Evolutionary conservation across 1,139 yeast genomes (phyloP), one percentile per base, ranked within the genome.

Genomic region (Kluyveromyces sp.): DNA sequence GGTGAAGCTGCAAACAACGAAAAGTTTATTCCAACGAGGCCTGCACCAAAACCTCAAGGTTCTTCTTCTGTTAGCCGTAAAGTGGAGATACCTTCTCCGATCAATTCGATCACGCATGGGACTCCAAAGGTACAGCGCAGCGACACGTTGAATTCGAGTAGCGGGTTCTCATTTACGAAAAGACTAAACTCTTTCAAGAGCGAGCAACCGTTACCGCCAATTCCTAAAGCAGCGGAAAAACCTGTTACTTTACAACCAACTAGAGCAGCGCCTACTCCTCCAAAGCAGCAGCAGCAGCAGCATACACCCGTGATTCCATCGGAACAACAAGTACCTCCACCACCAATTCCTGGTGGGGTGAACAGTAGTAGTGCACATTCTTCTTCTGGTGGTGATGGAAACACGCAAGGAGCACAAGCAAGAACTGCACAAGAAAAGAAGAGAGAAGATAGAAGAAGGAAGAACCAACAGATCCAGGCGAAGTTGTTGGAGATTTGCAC

Each of bases 401-500:
- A n/a, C 30, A 3, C 41, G 45, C 29, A 35, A 45, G 15, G 30
- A 44, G 47, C 51, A 49, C 52, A 55, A 46, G 42, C 49, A 43
- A 48, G 57, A 27, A 53, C 51, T 15, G 56, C 56, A 4, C 54
- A 55, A 26, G 65, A 59, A 46, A 59, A 55, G 65, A 80, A 85
- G 64, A 75, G 95, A 49, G 94, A 83, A 64, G 84, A 85, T 56
- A 78, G 85, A 66, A 78, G 77, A 53, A 74, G 78, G 50, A 74
- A 77, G 58, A 86, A 81, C 60, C 81, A 74, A 52, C 87, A 83
- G 57, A 79, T 87, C 28, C 75, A 87, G 50, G 75, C 78, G 47
- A 84, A 81, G 57, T 71, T 92, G 46, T 75, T 78, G 48, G 78
- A 81, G 38, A 90, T 92, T 42, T 92, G 97, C 60, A 77, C 88